These are phyloP conservation scores for Pseudogymnoascus sp. DNA, from an alignment of 2,329 filamentous ascomycete species.

Conservation along the genomic window DNA sequence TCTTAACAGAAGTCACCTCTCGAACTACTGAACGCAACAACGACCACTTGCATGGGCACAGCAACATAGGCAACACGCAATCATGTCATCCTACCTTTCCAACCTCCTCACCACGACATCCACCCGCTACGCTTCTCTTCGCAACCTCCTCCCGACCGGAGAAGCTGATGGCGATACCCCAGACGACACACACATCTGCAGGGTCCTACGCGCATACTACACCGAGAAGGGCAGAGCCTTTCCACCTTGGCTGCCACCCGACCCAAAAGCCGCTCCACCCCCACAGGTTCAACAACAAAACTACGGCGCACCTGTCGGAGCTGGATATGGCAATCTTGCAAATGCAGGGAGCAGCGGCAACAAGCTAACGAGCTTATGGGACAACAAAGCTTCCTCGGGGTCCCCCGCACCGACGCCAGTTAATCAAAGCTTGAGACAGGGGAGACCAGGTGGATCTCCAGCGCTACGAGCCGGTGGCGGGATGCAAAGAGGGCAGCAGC, in stretches of 20 bases:
- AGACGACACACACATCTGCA: conserved; percentile 91
- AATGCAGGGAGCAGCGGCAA: conserved; percentile 30
- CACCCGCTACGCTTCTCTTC: conserved; percentile 54
- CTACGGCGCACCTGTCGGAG: conserved; percentile 36
- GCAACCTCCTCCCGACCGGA: conserved; percentile 61
- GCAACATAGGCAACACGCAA: background rate
- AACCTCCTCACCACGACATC: conserved; percentile 61
- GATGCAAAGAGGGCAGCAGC: conserved; percentile 16
- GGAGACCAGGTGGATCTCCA: conserved; percentile 28
- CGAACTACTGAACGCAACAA: background rate
- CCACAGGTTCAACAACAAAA: conserved; percentile 37
- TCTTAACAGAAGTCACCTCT: background rate
- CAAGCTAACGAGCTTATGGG: conserved; percentile 53
- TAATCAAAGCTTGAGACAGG: conserved; percentile 42
- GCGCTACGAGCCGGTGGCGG: conserved; percentile 26
- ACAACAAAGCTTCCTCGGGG: conserved; percentile 30
- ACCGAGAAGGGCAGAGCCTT: conserved; percentile 75
- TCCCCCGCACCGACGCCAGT: conserved; percentile 20
- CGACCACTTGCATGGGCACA: background rate
- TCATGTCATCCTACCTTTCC: conserved; percentile 76
- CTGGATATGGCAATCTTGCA: conserved; percentile 46
- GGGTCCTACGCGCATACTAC: conserved; percentile 90
- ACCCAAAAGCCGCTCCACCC: conserved; percentile 67
- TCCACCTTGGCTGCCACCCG: conserved; percentile 81
- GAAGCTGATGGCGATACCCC: conserved; percentile 67